A percentile compares a stretch with the other conserved stretches of the same genome.
These are phyloP conservation scores for Ambrosia trifida DNA, from an alignment of 129 eudicot genomes.

Conservation along the genomic window DNA sequence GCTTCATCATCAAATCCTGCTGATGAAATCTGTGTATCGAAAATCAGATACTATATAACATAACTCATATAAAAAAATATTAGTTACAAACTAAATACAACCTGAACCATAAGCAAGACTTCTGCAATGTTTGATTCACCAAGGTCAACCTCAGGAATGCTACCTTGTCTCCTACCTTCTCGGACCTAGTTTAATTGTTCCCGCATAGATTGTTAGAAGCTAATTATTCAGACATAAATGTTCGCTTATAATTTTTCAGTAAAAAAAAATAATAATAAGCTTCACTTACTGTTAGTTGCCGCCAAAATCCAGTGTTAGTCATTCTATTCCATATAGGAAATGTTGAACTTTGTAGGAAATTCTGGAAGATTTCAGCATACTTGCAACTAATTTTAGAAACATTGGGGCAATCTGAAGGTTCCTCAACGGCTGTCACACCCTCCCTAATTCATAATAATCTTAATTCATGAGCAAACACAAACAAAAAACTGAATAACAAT, in stretches of 20 bases:
- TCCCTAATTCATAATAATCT: constrained; percentile 51
- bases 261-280: neutral
- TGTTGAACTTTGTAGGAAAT: constrained; percentile 60
- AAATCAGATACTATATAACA: neutral
- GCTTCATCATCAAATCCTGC: constrained; percentile 53
- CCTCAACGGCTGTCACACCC: constrained; percentile 95
- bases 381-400: constrained; percentile 65
- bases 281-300: constrained; percentile 82
- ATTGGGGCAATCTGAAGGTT: constrained; percentile 82
- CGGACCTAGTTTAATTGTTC: constrained; percentile 55
- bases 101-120: constrained; percentile 95
- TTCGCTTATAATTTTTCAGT: neutral
- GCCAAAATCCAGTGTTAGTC: constrained; percentile 93
- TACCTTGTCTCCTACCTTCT: constrained; percentile 65
- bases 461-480: constrained; percentile 6
- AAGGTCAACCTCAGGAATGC: constrained; percentile 35
- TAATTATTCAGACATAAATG: neutral
- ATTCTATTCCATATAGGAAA: constrained; percentile 87
- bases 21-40: constrained; percentile 52
- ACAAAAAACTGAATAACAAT: neutral
- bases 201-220: neutral
- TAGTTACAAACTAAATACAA: constrained; percentile 14
- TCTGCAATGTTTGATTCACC: constrained; percentile 54
- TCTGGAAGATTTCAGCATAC: constrained; percentile 78
- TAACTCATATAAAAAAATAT: neutral